Evolutionary conservation across 1,284 basidiomycete genomes (phyloP), one percentile per base, ranked within the genome.

Genomic region (Microbotryomycetes sp.): DNA sequence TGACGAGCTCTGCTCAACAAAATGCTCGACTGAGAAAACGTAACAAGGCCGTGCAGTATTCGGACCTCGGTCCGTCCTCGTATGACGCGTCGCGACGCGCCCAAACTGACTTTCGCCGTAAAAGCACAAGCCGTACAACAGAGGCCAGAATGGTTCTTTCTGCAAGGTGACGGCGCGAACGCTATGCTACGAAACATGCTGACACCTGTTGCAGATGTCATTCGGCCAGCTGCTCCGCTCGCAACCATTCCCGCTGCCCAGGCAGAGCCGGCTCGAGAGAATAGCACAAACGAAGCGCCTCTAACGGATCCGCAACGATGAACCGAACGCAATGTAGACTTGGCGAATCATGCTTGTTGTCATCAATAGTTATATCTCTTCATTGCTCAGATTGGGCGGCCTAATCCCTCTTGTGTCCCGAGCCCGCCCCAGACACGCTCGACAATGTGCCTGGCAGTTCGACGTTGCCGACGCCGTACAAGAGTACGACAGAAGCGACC

Each of bases 1-100:
- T 78, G 55, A 75, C 77, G 67, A 74, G 76, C 55, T 74, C 76
- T 35, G 74, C 75, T 3, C 76, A 75, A 51, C 74, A 74, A 3
- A 74, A 74, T 52, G 77, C 77, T 4, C 65, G 76, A 35, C 63
- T 78, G 30, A 75, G 77, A 45, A 74, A 75, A 51, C 68, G 77
- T 21, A 35, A 26, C n/a, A 76, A 75, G 54, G 71, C 73, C 16
- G 73, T 79, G 31, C 75, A 75, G 54, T 75, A 77, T 57, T 74
- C 75, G 56, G 76, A 79, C 68, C 67, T 79, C 59, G 71, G 73
- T 73, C 28, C 59, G 71, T 41, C 35, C 18, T 26, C n/a, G 15
- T 11, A 56, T 18, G 29, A 27, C 27, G 45, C 21, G 21, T n/a
- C 18, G 21, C 27, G 11, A 23, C 29, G 53, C 3, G n/a, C 16